Base-by-base conservation (phyloP, 257 asterid species). In the Solanum neorickii region DNA sequence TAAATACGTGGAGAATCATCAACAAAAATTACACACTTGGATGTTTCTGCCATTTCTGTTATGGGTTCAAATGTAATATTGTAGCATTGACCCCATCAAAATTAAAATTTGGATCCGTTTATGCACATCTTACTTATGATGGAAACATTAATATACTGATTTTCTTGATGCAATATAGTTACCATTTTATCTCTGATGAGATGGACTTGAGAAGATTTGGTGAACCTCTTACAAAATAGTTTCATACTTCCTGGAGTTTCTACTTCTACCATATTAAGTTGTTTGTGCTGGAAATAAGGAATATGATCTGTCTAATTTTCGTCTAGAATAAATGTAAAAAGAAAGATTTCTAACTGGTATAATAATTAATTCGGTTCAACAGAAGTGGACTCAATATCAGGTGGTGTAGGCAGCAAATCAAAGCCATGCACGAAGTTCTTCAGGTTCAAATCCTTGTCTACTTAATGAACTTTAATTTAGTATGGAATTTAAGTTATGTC, bases 371-470 rank as follows among this genome's bases (percentile, higher is more conserved):
- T 91, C 93, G 89, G 85, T 95, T 95, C 91, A 94, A 96, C 99
- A 96, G 99, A 95, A 94, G 88, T 93, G 93, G 97, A 94, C 92
- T 93, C 97, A 91, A 87, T 93, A 89, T 93, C 98, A 92, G 91
- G 97, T 96, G 99, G 98, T 93, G 91, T 94, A 95, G 99, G 99
- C 91, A 96, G 98, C 98, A 96, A 96, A 96, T 93, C 95, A 93
- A 96, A 96, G 99, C 98, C 99, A 88, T 96, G 99, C 98, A 96
- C 97, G 95, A 96, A 96, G 98, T 95, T 93, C 94, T 96, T 94
- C 99, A 96, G 99, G 99, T 96, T 94, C 92, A 91, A 91, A 92
- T 96, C 98, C 94, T 92, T 89, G 91, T 93, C 91, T 91, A 89
- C 91, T 91, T 87, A 93, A 95, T 91, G 62, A 82, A 49, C 44